Evolutionary conservation across 2,329 filamentous ascomycete species (phyloP).

Genomic region (Aspergillus melleus): DNA sequence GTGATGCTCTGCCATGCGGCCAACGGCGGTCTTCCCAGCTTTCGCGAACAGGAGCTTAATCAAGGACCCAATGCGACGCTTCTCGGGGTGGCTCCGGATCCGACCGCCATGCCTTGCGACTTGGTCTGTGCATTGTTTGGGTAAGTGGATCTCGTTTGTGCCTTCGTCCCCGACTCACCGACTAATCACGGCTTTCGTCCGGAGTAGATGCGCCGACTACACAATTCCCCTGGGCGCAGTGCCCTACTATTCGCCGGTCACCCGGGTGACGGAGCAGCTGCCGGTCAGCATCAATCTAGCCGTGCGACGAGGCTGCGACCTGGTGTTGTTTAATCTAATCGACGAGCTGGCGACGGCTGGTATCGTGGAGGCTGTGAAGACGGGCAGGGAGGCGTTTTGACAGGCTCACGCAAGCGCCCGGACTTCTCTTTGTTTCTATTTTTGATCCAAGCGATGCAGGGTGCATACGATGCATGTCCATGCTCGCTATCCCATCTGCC

Average conservation of each 20-base stretch:
- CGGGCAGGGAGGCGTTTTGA: constrained; percentile 2
- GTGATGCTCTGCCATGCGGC: constrained; percentile 28
- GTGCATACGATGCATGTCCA: no score
- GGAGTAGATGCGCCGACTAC: constrained; percentile 8
- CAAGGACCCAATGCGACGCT: constrained; percentile 12
- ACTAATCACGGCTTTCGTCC: neutral
- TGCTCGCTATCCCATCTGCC: no score
- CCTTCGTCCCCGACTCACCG: neutral
- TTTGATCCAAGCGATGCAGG: neutral
- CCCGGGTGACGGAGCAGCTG: constrained; percentile 3
- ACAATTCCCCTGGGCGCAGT: constrained; percentile 15
- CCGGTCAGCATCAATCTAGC: constrained; percentile 13
- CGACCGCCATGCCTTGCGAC: constrained; percentile 2
- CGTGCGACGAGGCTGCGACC: constrained; percentile 15
- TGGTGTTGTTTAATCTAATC: constrained; percentile 14
- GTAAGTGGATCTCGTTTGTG: neutral
- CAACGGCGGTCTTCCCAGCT: constrained; percentile 23
- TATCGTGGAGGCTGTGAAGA: constrained; percentile 9
- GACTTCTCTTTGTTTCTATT: neutral
- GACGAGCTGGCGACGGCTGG: constrained; percentile 10
- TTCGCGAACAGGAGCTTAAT: constrained; percentile 13
- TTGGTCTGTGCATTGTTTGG: constrained; percentile 15
- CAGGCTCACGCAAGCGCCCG: no score
- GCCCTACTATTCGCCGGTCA: constrained; percentile 7
- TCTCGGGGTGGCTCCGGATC: constrained; percentile 3